Base-by-base conservation (phyloP, 805 yeast species). In the Teunomyces barrocoloradensis region DNA sequence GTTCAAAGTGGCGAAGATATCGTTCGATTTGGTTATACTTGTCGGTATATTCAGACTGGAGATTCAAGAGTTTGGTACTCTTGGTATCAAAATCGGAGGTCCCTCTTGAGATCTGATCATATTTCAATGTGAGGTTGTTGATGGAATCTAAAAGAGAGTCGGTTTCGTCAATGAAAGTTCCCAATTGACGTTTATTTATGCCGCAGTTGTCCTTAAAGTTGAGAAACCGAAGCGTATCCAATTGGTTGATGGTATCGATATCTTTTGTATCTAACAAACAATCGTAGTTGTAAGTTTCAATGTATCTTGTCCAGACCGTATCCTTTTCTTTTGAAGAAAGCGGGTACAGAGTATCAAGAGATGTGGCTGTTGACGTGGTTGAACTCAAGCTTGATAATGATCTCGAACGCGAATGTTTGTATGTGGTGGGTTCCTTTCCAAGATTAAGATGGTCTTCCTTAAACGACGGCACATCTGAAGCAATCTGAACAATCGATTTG, bases 401-500 rank as follows among this genome's bases (percentile, higher is more conserved):
- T 39, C 27, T 21, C 21, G 44, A n/a, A 10, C 25, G 33, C 21
- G 17, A 29, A 7, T 12, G 27, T 5, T 23, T 21, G 28, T 21
- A 37, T n/a, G 39, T 6, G n/a, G 15, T 21, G 7, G 36, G 30
- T 13, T 48, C 42, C 13, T 20, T 45, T n/a, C 51, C 65, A 7
- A 59, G 55, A 33, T 49, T 47, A 29, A 57, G 46, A 33, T 60
- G 50, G 28, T 62, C 66, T 21, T 72, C 71, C 2, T 61, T 52
- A 17, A 65, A 64, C 1, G 59, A 33, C 17, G 84, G 82, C 7
- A 75, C 71, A 30, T 76, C 79, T 38, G 74, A 63, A 0, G 89
- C 89, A 41, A 84, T 82, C 27, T 81, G 81, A 0, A 84, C 89
- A 50, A 83, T 77, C 2, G 90, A 84, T 49, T 78, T 76, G 46